A percentile compares a stretch with the other conserved stretches of the same genome.
Evolutionary conservation across 345 rosid species (phyloP).

Genomic region (Brassica napus): DNA sequence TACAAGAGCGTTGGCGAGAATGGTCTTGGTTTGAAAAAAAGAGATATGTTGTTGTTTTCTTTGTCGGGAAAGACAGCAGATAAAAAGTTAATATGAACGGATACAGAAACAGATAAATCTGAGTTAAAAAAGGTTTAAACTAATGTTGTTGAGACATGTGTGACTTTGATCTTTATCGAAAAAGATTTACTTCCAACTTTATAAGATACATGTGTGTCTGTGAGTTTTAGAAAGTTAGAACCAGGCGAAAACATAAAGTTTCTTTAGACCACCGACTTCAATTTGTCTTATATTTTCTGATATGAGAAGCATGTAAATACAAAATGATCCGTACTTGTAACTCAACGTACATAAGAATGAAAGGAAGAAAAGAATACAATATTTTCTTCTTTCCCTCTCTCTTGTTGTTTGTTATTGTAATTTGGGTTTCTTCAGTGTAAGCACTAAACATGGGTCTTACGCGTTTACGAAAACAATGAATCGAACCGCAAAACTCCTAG

Average conservation of each 20-base stretch:
- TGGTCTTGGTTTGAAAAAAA: conserved; percentile 30
- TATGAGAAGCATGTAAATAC: neutral
- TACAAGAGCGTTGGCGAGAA: neutral
- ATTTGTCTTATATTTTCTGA: conserved; percentile 5
- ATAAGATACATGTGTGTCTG: neutral
- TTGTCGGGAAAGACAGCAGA: conserved; percentile 32
- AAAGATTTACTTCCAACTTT: neutral
- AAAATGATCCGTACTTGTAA: neutral
- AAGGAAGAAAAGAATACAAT: neutral
- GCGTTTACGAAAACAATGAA: conserved; percentile 30
- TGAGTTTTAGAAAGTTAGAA: conserved; percentile 23
- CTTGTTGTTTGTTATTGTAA: conserved; percentile 18
- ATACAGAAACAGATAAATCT: neutral
- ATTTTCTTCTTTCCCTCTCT: neutral
- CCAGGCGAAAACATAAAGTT: conserved; percentile 1
- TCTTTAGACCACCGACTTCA: conserved; percentile 41
- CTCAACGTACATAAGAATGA: neutral
- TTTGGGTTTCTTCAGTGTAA: neutral
- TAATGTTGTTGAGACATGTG: neutral
- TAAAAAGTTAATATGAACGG: conserved; percentile 16
- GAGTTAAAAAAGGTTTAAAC: neutral
- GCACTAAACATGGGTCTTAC: conserved; percentile 24
- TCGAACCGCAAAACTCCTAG: neutral
- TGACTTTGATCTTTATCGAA: neutral
- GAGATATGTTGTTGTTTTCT: conserved; percentile 12